phyloP scores from a whole-genome alignment of 2,329 filamentous ascomycete genomes.

The Calonectria henricotiae region DNA sequence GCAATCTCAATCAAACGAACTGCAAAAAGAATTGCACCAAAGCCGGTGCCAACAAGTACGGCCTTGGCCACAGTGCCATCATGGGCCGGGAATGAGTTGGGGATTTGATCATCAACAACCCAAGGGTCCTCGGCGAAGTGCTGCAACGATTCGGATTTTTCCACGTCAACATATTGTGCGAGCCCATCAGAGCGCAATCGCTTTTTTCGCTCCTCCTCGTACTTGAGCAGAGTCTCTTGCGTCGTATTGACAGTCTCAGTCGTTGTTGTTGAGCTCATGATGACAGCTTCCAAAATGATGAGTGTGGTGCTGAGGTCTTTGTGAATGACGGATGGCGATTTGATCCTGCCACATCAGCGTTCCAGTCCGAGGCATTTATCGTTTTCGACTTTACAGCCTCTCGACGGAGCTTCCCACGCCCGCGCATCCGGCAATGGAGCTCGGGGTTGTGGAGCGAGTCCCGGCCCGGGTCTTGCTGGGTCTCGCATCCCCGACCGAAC shows the following conservation, averaged over 20 bases:
- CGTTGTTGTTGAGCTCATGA: constrained; percentile 2
- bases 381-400: background rate
- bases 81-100: constrained; percentile 2
- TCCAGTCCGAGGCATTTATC: background rate
- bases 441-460: background rate
- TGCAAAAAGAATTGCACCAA: background rate
- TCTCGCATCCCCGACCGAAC: constrained; percentile 4
- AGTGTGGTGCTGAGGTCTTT: background rate
- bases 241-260: background rate
- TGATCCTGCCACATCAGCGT: background rate
- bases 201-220: constrained; percentile 16
- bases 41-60: constrained; percentile 4
- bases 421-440: background rate
- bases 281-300: background rate
- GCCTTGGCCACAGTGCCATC: constrained; percentile 11
- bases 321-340: background rate
- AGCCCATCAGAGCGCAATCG: constrained; percentile 4
- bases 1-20: constrained; percentile 12
- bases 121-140: constrained; percentile 11
- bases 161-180: constrained; percentile 15
- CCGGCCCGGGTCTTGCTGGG: background rate
- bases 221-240: constrained; percentile 18
- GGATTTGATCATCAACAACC: constrained; percentile 14
- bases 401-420: background rate
- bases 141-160: background rate